Conservation (phyloP, 2,329 filamentous ascomycete species). For the Pezicula carpinea region DNA sequence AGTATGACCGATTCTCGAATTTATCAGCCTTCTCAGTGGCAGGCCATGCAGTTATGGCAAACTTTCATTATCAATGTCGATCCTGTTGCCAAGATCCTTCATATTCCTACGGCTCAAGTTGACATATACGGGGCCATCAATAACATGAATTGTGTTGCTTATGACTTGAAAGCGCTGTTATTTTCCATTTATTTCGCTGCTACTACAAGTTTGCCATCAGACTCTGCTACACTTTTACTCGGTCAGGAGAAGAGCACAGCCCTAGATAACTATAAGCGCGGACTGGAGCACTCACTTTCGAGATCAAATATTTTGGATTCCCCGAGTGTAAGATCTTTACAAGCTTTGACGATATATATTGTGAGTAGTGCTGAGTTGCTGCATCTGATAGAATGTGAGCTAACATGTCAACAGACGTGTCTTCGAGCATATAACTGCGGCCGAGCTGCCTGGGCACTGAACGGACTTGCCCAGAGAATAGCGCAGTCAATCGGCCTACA, state of each 20-base stretch:
- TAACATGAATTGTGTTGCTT: slow-evolving; percentile 49
- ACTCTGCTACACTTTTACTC: slow-evolving; percentile 7
- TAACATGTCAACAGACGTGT: slow-evolving; percentile 27
- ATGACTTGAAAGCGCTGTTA: slow-evolving; percentile 36
- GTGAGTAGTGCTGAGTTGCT: slow-evolving; percentile 21
- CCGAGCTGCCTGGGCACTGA: slow-evolving; percentile 44
- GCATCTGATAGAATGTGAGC: too few species aligned
- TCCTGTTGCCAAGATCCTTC: slow-evolving; percentile 63
- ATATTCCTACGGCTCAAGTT: slow-evolving; percentile 59
- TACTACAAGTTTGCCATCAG: slow-evolving; percentile 30
- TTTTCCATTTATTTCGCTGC: slow-evolving; percentile 50
- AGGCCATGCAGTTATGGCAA: slow-evolving; percentile 48
- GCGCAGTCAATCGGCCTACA: slow-evolving; percentile 53
- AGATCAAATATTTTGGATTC: slow-evolving; percentile 45
- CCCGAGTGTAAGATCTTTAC: slow-evolving; percentile 43
- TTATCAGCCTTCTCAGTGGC: slow-evolving; percentile 1
- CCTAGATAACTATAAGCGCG: slow-evolving; percentile 41
- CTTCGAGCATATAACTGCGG: slow-evolving; percentile 36
- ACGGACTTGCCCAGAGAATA: slow-evolving; percentile 49
- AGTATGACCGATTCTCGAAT: too few species aligned
- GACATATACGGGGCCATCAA: slow-evolving; percentile 52
- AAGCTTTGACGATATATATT: slow-evolving; percentile 47
- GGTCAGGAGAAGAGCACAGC: slow-evolving; percentile 37
- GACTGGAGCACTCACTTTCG: slow-evolving; percentile 45
- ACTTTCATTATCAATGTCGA: slow-evolving; percentile 68